These are phyloP conservation scores for Dendrobium huoshanense DNA, from an alignment of 106 monocot species.

Conservation along the genomic window DNA sequence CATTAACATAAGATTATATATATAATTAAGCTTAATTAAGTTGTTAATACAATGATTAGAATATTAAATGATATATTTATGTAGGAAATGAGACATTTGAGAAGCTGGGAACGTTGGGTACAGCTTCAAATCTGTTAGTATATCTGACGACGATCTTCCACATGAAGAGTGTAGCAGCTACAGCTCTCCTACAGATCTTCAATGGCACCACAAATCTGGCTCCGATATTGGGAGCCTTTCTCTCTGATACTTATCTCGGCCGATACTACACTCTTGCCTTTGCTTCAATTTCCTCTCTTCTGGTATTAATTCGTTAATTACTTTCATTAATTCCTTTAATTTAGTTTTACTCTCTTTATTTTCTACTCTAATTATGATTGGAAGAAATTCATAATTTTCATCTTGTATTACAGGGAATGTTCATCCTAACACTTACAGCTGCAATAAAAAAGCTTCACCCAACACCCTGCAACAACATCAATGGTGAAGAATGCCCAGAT, in stretches of 20 bases:
- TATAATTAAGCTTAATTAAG: too few relatives aligned
- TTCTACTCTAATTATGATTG: too few relatives aligned
- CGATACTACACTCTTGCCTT: slow-evolving; percentile 46
- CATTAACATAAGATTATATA: neutral
- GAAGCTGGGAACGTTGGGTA: slow-evolving; percentile 63
- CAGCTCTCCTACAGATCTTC: slow-evolving; percentile 23
- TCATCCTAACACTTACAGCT: slow-evolving; percentile 56
- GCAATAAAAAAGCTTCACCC: slow-evolving; percentile 50
- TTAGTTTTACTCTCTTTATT: too few relatives aligned
- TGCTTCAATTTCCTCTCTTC: slow-evolving; percentile 37
- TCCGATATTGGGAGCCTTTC: slow-evolving; percentile 42
- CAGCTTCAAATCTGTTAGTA: slow-evolving; percentile 39
- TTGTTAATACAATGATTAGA: neutral
- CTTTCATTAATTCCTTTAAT: neutral
- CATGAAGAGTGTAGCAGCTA: slow-evolving; percentile 25
- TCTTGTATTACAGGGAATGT: slow-evolving; percentile 54
- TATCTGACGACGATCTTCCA: slow-evolving; percentile 50
- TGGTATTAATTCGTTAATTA: slow-evolving; percentile 15
- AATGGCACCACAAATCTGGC: slow-evolving; percentile 40
- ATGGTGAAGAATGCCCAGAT: slow-evolving; percentile 19
- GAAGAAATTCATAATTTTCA: neutral
- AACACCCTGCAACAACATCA: slow-evolving; percentile 18
- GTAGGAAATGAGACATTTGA: slow-evolving; percentile 70
- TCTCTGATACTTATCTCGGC: slow-evolving; percentile 49
- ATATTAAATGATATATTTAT: neutral